Conservation (phyloP, 352 stramenopile species). For the Phytophthora sp. region DNA sequence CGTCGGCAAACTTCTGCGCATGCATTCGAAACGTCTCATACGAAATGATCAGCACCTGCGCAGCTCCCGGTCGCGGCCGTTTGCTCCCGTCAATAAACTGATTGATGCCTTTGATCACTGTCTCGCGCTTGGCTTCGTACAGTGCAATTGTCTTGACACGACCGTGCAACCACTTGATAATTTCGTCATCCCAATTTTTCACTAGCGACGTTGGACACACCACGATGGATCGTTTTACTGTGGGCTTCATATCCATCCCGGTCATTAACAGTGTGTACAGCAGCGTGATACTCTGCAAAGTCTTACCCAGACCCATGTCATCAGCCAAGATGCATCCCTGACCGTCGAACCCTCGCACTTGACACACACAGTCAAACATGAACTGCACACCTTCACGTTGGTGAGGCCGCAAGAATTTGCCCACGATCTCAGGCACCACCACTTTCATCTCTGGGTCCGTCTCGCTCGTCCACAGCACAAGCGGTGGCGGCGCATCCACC, state of each 20-base stretch:
- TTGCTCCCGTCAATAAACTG: slow-evolving; percentile 87
- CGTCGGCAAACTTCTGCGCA: slow-evolving; percentile 89
- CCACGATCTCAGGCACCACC: slow-evolving; percentile 90
- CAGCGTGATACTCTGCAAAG: slow-evolving; percentile 87
- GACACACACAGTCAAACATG: slow-evolving; percentile 96
- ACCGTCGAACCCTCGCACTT: slow-evolving; percentile 76
- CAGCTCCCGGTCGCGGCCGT: slow-evolving; percentile 46
- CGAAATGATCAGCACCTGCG: slow-evolving; percentile 87
- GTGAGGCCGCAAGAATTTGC: slow-evolving; percentile 96
- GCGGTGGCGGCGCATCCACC: slow-evolving; percentile 55
- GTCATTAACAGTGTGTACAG: slow-evolving; percentile 86
- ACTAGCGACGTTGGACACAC: slow-evolving; percentile 88
- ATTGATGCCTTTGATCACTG: slow-evolving; percentile 84
- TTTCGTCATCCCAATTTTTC: slow-evolving; percentile 92
- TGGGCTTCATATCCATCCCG: slow-evolving; percentile 70
- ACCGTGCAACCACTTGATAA: slow-evolving; percentile 88
- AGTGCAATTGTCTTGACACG: slow-evolving; percentile 84
- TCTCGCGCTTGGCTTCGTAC: slow-evolving; percentile 82
- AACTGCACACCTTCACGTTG: slow-evolving; percentile 97
- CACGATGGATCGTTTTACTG: slow-evolving; percentile 76
- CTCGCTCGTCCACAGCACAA: slow-evolving; percentile 84
- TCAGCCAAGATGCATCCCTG: slow-evolving; percentile 89
- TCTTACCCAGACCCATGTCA: slow-evolving; percentile 91
- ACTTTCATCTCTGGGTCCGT: slow-evolving; percentile 67
- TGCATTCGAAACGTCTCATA: slow-evolving; percentile 96